Evolutionary conservation across 768 basidiomycete genomes (phyloP), one percentile per base, ranked within the genome.

Genomic region (Russula emetica): DNA sequence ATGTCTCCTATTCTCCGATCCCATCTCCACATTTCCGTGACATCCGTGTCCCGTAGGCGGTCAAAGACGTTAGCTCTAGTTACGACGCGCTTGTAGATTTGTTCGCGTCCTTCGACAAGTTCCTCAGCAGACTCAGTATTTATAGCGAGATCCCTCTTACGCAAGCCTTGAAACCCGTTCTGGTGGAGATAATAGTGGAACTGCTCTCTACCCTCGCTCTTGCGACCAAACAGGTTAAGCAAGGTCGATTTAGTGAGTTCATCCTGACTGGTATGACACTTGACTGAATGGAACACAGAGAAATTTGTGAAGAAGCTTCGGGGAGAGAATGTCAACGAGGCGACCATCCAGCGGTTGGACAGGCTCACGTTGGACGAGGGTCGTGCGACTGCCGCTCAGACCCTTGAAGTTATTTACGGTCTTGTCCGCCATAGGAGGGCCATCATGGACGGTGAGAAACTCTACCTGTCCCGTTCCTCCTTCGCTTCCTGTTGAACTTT

Each of bases 301-400:
- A 62, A 62, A 42, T 56, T 56, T 4, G 47, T 32, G 4, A 62
- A 49, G 55, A 56, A 55, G 28, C 26, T 62, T 11, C n/a, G 55
- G 2, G 61, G 61, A 40, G 54, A 56, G 9, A 62, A 55, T n/a
- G 55, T 42, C 3, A 55, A 56, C 8, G 45, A 56, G n/a, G 55
- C 45, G 0, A n/a, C 22, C 1, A 26, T 56, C n/a, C 7, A 32
- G n/a, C 49, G 55, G 45, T 20, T 62, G 2, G 28, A 51, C 28
- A 40, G 38, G 9, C 61, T 57, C 30, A 57, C 55, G 1, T 22
- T 42, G n/a, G 61, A 62, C 5, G 55, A 62, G 30, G 49, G 20
- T n/a, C 55, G 49, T 22, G 28, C 30, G 14, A 51, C 40, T 16
- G 49, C 36, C 7, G 49, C 55, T 1, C 55, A 62, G 55, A 57